Evolutionary conservation across 1,284 basidiomycete genomes (phyloP), one percentile per base, ranked within the genome.

Genomic region (Flammula alnicola): DNA sequence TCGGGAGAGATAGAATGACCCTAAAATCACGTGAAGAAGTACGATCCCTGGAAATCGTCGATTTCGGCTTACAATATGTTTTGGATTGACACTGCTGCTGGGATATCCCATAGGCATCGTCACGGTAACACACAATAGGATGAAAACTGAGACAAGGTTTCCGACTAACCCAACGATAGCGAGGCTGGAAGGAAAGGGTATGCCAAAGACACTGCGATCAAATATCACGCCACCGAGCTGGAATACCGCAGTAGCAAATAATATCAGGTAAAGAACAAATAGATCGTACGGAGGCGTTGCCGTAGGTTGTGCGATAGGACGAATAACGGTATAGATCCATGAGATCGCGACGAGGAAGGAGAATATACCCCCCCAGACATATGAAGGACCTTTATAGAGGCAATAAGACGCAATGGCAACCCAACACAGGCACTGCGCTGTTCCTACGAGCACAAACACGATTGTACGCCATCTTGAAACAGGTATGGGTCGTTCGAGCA

Each of bases 21-120:
- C 83, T 85, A 25, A 7, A n/a, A 19, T 30, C 30, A 51, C 31
- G 27, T 47, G 39, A 16, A 14, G 17, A 35, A 6, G 29, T 14
- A 29, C 2, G 7, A 49, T 10, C 29, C 11, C 19, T 5, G 11
- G 37, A 5, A 35, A 25, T 9, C 42, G 27, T 22, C 25, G 42
- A 3, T 38, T 41, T 22, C n/a, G 4, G 67, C 78, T 60, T 57
- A 84, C 83, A 52, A 84, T 80, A 12, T 84, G 71, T 12, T 74
- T 70, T 37, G 67, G 68, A 31, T 78, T 71, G 3, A 84, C 68
- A 9, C 64, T 57, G 10, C 61, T 63, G 54, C 79, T 81, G 1
- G 86, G 84, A 20, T 83, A 59, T 1, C 62, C 78, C 26, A 88
- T 53, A 0, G 86, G 86, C 77, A 86, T 88, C 7, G 61, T 66